phyloP scores from a whole-genome alignment of 192 early-diverging fungal species.

The Paraglomus occultum region DNA sequence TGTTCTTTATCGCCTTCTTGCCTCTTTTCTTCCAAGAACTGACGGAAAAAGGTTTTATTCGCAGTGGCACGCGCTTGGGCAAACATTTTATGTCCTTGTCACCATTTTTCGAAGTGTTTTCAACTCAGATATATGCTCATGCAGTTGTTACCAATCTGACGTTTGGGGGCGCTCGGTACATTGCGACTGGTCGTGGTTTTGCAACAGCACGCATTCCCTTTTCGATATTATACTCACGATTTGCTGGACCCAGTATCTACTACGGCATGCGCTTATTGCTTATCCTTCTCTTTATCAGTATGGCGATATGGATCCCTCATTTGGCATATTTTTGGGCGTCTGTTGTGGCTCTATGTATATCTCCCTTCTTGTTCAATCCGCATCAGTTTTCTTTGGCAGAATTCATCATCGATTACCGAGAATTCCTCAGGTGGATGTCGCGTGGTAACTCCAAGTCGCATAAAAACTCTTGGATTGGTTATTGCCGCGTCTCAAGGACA shows the following conservation, averaged over 20 bases:
- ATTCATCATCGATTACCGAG: constrained; percentile 78
- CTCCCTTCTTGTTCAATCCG: constrained; percentile 88
- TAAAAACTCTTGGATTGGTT: constrained; percentile 76
- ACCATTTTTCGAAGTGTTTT: constrained; percentile 80
- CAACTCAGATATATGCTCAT: constrained; percentile 84
- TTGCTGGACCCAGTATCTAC: constrained; percentile 73
- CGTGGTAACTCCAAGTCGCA: constrained; percentile 74
- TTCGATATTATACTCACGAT: constrained; percentile 70
- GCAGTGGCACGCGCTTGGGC: constrained; percentile 65
- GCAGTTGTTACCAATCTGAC: constrained; percentile 76
- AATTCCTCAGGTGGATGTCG: constrained; percentile 82
- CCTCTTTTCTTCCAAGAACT: constrained; percentile 83
- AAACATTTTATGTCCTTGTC: constrained; percentile 83
- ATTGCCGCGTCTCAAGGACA: constrained; percentile 67
- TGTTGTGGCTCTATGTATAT: constrained; percentile 69
- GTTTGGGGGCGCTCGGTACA: constrained; percentile 82
- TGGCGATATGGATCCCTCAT: constrained; percentile 70
- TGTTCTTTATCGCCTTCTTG: constrained; percentile 78
- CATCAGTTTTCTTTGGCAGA: constrained; percentile 81
- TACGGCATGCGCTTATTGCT: constrained; percentile 67
- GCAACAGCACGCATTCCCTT: constrained; percentile 78
- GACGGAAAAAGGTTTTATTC: constrained; percentile 76
- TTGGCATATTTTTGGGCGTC: constrained; percentile 83
- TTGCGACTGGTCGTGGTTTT: constrained; percentile 83
- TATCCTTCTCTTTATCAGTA: constrained; percentile 71